Evolutionary conservation across 495 filamentous ascomycete genomes (phyloP), one percentile per base, ranked within the genome.

Genomic region (Achaetomiella virescens): DNA sequence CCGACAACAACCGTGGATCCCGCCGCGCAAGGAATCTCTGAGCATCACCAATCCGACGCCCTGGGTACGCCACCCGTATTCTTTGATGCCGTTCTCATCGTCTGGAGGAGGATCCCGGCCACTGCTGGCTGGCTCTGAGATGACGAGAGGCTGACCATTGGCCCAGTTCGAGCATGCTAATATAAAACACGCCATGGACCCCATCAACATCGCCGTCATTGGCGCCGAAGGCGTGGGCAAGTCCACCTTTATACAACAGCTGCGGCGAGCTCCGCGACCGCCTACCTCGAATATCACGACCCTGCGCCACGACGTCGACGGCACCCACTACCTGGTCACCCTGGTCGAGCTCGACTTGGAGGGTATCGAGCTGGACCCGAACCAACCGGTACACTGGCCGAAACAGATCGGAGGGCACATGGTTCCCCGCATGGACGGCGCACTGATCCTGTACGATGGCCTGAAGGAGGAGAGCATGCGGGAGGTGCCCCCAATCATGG

Each of bases 161-260:
- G 44, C 46, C 47, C 43, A 64, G 65, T 64, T 65, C 42, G 59
- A 66, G 45, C 43, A 58, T 20, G 58, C 55, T 56, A n/a, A n/a
- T n/a, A n/a, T n/a, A n/a, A 58, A 63, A 40, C 49, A 45, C 48
- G 43, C 54, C 44, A 81, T 86, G 73, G 81, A 82, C 57, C 73
- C 85, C 65, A 82, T 96, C 64, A 91, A 89, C 63, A 88, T 97
- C 66, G 89, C 85, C 31, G 84, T 97, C 22, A 81, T 96, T 62
- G 93, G 93, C 50, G 80, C 82, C 61, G 76, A 81, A 60, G 84
- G 85, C 47, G 88, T 89, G 33, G 92, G 92, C 61, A 97, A 97
- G 73, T 90, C 89, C 46, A 87, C 88, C 21, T 96, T 97, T 61
- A 87, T 96, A 56, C 86, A 88, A 64, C 82, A 80, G 51, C 88